phyloP scores from a whole-genome alignment of 306 rosid species.

The Cucurbita ficifolia region DNA sequence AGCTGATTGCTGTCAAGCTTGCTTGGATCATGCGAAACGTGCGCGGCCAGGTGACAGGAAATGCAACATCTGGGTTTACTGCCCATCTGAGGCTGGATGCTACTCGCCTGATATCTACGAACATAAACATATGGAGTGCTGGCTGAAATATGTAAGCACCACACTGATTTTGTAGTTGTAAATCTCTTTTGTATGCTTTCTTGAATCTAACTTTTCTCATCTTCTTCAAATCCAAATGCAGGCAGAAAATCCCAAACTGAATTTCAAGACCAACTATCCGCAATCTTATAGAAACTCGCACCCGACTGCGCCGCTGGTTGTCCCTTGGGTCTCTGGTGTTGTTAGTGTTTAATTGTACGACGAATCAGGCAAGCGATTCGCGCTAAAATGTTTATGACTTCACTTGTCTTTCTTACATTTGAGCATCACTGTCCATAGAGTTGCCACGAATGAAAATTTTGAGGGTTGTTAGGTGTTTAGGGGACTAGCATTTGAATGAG shows the following conservation, averaged over 20 bases:
- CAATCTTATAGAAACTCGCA: slow-evolving; percentile 50
- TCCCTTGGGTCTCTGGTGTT: slow-evolving; percentile 85
- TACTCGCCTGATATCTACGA: slow-evolving; percentile 79
- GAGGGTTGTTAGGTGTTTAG: not conserved
- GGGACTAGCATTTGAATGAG: not conserved
- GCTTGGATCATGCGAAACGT: slow-evolving; percentile 62
- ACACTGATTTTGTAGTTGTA: not conserved
- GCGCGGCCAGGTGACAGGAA: slow-evolving; percentile 57
- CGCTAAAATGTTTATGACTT: not conserved
- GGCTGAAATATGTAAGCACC: slow-evolving; percentile 80
- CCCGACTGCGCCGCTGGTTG: slow-evolving; percentile 50
- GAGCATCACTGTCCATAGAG: not conserved
- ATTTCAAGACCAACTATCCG: slow-evolving; percentile 62
- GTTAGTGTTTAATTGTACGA: slow-evolving; percentile 5
- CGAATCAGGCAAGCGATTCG: not conserved
- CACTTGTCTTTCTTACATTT: not conserved
- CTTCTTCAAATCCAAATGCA: slow-evolving; percentile 20
- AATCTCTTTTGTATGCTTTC: not conserved
- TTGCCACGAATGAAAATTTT: slow-evolving; percentile 4
- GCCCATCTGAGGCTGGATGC: slow-evolving; percentile 77
- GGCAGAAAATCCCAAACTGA: slow-evolving; percentile 57
- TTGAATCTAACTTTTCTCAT: slow-evolving; percentile 10
- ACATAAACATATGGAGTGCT: slow-evolving; percentile 77
- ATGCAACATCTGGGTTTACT: slow-evolving; percentile 95
- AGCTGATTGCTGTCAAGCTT: slow-evolving; percentile 93